Evolutionary conservation across 805 yeast species (phyloP).

Genomic region (Kazachstania viticola): DNA sequence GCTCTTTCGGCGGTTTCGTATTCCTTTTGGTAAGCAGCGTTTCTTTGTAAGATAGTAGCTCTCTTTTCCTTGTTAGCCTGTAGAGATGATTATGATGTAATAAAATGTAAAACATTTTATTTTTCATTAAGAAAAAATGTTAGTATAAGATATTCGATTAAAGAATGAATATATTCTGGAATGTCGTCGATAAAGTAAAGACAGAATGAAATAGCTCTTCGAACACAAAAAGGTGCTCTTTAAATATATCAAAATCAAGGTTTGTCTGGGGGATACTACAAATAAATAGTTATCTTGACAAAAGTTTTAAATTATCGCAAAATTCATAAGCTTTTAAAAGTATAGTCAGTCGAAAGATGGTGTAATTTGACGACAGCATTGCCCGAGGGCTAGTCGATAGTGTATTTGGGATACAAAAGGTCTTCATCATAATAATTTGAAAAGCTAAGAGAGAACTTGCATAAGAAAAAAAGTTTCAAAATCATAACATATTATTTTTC

Average conservation of each 20-base stretch:
- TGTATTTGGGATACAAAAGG: constrained; percentile 32
- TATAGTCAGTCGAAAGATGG: constrained; percentile 68
- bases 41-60: constrained; percentile 79
- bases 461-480: no score
- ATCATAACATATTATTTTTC: no score
- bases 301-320: background rate
- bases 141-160: background rate
- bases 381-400: constrained; percentile 54
- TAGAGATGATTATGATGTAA: background rate
- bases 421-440: constrained; percentile 34
- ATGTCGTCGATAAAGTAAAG: no score
- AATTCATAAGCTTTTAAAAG: background rate
- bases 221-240: no score
- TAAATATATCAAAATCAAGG: no score
- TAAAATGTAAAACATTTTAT: background rate
- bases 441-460: no score
- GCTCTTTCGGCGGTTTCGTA: constrained; percentile 89
- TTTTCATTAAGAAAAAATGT: background rate
- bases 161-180: no score
- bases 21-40: constrained; percentile 93
- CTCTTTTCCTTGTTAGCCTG: constrained; percentile 44
- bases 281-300: no score
- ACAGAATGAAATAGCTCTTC: no score
- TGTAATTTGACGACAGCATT: constrained; percentile 57
- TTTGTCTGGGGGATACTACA: no score